Evolutionary conservation across 2,329 filamentous ascomycete species (phyloP), one percentile per base, ranked within the genome.

Genomic region (Aaosphaeria pasadenensis): DNA sequence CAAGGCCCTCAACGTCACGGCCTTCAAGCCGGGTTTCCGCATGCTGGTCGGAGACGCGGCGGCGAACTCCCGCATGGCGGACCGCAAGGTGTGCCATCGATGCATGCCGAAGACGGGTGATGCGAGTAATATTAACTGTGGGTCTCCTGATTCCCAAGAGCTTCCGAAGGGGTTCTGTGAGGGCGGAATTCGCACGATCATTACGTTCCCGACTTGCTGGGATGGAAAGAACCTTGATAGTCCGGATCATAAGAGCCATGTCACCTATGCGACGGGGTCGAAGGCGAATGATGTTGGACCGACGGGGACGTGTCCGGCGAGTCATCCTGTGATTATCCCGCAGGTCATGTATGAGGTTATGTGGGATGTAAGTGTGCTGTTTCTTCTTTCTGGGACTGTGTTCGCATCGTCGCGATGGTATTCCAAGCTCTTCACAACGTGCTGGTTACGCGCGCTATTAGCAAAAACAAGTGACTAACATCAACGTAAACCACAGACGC

Each of bases 171-270:
- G 31, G 1, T 71, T 52, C 28, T 91, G 88, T 64, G 48, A 13
- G 0, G 39, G 71, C 83, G 74, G 80, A 7, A 71, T 88, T 39
- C 81, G 85, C 32, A 76, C 80, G 49, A 82, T 88, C 52, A 72
- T 88, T 36, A 85, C 86, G 71, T 87, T 89, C 71, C 86, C 86
- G 2, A 87, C 84, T 4, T 89, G 86, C 75, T 88, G 87, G 77
- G 80, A 88, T 70, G 85, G 85, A 24, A 66, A 70, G 42, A 68
- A 77, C 39, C 74, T 78, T 42, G 82, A 80, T 52, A 74, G 85
- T 47, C 74, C 77, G 45, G 76, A 84, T 71, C 83, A 82, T 73
- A 72, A 53, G 66, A 77, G 79, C 53, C 88, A 88, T 76, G 83
- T 85, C 75, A 76, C 73, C 13, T 88, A 80, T 51, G 55, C 60